These are phyloP conservation scores for Trametes sanguinea DNA, from an alignment of 768 basidiomycete genomes.

Conservation along the genomic window DNA sequence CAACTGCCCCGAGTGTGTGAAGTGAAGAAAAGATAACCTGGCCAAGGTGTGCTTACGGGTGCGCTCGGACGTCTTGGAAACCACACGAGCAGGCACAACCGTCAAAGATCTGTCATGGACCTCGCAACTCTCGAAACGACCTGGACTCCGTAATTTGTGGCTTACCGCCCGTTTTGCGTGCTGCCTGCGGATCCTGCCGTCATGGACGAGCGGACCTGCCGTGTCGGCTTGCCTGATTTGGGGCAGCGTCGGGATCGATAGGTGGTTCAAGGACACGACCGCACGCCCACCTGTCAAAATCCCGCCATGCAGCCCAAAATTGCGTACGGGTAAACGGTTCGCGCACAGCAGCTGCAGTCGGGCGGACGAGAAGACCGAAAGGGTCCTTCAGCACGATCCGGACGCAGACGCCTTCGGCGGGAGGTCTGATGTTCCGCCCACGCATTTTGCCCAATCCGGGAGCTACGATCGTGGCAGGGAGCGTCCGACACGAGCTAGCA, in stretches of 20 bases:
- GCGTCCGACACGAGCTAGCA: neutral
- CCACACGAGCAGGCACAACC: too few species aligned
- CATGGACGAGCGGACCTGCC: neutral
- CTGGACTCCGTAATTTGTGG: slow-evolving; percentile 1
- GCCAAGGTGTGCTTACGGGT: neutral
- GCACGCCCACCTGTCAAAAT: neutral
- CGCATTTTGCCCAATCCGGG: slow-evolving; percentile 1
- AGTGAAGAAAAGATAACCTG: too few species aligned
- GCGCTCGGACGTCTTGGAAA: neutral
- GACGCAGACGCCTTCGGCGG: slow-evolving; percentile 2
- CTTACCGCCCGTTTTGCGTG: neutral
- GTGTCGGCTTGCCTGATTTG: neutral
- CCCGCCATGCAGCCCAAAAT: neutral
- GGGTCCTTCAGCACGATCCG: neutral
- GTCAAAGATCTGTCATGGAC: neutral
- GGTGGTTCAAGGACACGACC: neutral
- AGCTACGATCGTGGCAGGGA: neutral
- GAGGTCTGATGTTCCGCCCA: neutral
- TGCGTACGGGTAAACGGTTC: neutral
- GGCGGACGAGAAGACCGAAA: neutral
- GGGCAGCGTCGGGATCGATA: slow-evolving; percentile 1
- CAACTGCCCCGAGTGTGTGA: too few species aligned
- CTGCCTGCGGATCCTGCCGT: too few species aligned
- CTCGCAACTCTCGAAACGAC: neutral
- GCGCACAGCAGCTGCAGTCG: neutral